A percentile compares a stretch with the other conserved stretches of the same genome.
Conservation (phyloP, 257 asterid species). For the Solanum infundibuliforme region DNA sequence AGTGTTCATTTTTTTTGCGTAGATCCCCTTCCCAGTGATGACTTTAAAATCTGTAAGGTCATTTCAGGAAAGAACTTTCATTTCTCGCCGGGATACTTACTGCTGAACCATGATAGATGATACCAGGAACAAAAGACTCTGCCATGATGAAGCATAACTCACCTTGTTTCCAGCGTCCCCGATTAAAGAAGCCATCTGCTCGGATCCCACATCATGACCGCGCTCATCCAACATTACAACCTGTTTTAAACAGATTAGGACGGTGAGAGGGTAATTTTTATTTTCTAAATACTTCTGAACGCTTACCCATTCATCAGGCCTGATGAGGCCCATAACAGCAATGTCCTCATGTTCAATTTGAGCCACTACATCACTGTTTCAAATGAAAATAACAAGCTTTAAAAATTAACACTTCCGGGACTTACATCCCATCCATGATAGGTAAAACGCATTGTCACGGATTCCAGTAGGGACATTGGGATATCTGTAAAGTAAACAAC, state of each 20-base stretch:
- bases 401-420: not conserved
- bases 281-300: not conserved
- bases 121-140: not conserved
- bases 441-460: not conserved
- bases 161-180: slow-evolving; percentile 66
- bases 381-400: not conserved
- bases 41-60: not conserved
- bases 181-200: slow-evolving; percentile 66
- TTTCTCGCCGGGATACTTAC: not conserved
- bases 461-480: not conserved
- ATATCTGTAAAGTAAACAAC: not conserved
- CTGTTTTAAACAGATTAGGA: slow-evolving; percentile 18
- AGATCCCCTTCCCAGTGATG: not conserved
- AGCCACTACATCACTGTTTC: slow-evolving; percentile 45
- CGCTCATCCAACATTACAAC: slow-evolving; percentile 75
- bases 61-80: not conserved
- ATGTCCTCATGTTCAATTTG: slow-evolving; percentile 80
- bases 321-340: slow-evolving; percentile 47
- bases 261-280: not conserved
- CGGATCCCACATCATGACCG: slow-evolving; percentile 51
- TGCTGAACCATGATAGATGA: not conserved
- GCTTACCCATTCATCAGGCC: slow-evolving; percentile 64
- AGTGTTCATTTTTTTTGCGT: not conserved
- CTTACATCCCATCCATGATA: not conserved
- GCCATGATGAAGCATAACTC: not conserved